Evolutionary conservation across 306 rosid genomes (phyloP), one percentile per base, ranked within the genome.

Genomic region (Dryas drummondii): DNA sequence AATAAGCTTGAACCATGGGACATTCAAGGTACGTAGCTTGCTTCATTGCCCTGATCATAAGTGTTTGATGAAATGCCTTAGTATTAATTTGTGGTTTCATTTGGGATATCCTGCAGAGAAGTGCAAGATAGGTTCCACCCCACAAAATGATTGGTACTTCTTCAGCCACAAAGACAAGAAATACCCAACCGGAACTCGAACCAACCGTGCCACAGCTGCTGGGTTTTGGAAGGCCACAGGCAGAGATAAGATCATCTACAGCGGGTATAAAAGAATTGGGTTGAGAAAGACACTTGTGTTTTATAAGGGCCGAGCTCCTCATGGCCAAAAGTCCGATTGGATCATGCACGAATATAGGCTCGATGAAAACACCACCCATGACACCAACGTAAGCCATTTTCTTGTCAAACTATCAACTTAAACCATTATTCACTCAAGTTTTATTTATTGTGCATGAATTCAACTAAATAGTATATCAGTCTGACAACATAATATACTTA

Each of bases 1-100:
- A 87, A 87, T 70, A 87, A 87, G 85, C 88, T 87, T 16, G 91
- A 87, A 72, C 91, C 89, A 9, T 87, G 91, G 91, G 91, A 87
- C 61, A 84, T 87, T 66, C 91, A 87, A 87, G 91, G 91, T 87
- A 71, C 47, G n/a, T 14, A 59, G 37, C 37, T 32, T 32, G 37
- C 2, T 32, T 32, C 37, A 32, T 32, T 32, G 37, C 37, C 37
- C 37, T 32, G 2, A 32, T 32, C 37, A 1, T 32, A 32, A 32
- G 37, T 32, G 37, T 32, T 32, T 32, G 37, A 32, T 32, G 37
- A 32, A 32, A 32, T 32, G 37, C 37, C 37, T 32, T 32, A 32
- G 37, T 32, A 32, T 68, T 19, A n/a, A 16, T 14, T 2, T 16
- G 3, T 62, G 8, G 2, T 42, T 42, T 67, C 13, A 22, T 49